Conservation (phyloP, 331 rosid genomes). For the Telfairia occidentalis region DNA sequence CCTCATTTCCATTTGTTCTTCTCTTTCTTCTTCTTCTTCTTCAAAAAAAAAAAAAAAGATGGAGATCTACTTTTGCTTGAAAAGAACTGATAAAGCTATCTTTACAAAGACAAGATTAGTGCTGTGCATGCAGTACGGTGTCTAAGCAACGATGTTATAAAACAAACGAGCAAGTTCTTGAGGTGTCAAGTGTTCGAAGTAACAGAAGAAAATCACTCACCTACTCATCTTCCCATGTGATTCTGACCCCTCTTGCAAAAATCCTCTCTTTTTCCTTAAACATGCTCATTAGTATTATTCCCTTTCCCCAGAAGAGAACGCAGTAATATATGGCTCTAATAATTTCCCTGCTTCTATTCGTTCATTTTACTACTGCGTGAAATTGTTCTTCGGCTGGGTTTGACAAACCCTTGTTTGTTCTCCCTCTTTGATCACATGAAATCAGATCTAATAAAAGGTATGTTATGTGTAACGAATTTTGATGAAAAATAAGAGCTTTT, state of each 20-base stretch:
- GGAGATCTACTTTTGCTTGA: not conserved
- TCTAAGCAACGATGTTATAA: not conserved
- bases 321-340: not conserved
- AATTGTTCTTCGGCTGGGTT: no score
- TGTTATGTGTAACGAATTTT: not conserved
- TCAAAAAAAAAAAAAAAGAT: no score
- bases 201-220: not conserved
- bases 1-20: not conserved
- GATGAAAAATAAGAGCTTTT: no score
- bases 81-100: not conserved
- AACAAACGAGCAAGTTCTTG: not conserved
- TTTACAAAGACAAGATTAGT: not conserved
- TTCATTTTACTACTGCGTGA: no score
- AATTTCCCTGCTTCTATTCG: no score
- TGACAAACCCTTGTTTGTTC: no score
- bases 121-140: not conserved
- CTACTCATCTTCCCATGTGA: not conserved
- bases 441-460: not conserved
- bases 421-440: no score
- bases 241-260: not conserved
- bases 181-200: not conserved
- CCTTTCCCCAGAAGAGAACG: not conserved
- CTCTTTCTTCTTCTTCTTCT: no score
- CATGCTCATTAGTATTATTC: not conserved
- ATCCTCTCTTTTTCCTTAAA: not conserved